Evolutionary conservation across 2,329 filamentous ascomycete genomes (phyloP), one percentile per base, ranked within the genome.

Genomic region (Whalleya microplaca): DNA sequence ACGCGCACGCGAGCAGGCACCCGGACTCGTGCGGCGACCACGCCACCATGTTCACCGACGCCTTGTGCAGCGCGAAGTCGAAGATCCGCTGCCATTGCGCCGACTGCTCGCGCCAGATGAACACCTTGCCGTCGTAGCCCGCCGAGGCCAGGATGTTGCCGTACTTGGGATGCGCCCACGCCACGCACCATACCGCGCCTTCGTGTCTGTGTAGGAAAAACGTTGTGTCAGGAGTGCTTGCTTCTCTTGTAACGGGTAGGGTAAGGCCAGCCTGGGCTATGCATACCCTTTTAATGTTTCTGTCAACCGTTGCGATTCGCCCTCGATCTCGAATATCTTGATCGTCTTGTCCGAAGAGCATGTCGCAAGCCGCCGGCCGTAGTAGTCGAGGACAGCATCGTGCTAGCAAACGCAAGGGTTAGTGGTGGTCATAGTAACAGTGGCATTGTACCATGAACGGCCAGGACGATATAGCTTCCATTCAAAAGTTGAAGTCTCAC

Each of bases 271-370:
- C 23, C 23, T n/a, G n/a, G n/a, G n/a, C n/a, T n/a, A n/a, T 19
- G 71, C 80, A 70, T 84, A 96, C 92, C 94, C 94, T 78, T 96
- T 96, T 64, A 99, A 80, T 21, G 95, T 99, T 79, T 98, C 94
- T 32, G 91, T 85, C 67, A 98, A 80, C 63, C 91, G 86, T 77
- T 99, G 94, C 66, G 89, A 85, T 68, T 98, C 93, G 70, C 92
- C 92, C 71, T 98, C 94, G 53, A 99, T 89, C 77, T 99, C 95
- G 73, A 97, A 99, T 72, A 99, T 98, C 81, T 98, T 98, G 81
- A 99, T 96, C 46, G 94, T 98, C 74, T 95, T 93, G 78, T 99
- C 95, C 65, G 94, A 97, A 37, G 93, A 97, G 78, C 95, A 98
- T 65, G 95, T 99, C 62, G 95, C 95, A 68, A 99, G 86, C 72